phyloP scores from a whole-genome alignment of 495 filamentous ascomycete genomes.

The Cetradonia linearis region DNA sequence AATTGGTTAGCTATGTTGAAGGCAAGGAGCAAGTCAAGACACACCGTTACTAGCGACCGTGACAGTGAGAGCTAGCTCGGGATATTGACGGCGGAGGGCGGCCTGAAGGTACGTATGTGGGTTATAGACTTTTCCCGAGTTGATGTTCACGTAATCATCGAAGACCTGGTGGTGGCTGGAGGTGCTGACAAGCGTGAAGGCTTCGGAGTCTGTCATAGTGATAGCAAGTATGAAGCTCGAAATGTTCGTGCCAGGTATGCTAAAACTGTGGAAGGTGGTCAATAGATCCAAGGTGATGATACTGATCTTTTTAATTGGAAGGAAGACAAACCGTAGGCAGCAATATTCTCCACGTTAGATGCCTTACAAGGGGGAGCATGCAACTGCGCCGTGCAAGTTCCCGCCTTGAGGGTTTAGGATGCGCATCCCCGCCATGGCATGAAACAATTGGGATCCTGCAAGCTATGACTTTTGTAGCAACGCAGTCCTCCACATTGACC shows the following conservation, averaged over 20 bases:
- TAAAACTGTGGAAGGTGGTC: background rate
- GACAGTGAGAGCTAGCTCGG: constrained; percentile 18
- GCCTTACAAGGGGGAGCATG: background rate
- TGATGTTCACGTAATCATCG: constrained; percentile 15
- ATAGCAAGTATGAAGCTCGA: background rate
- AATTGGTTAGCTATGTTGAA: background rate
- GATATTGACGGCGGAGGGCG: constrained; percentile 21
- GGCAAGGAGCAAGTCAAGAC: too few species aligned
- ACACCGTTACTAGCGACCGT: constrained; percentile 18
- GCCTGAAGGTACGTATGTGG: constrained; percentile 12
- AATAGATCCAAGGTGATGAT: background rate
- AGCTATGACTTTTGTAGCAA: background rate
- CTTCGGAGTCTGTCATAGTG: constrained; percentile 9
- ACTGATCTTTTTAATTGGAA: background rate
- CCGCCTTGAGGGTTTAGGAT: background rate
- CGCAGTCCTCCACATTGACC: too few species aligned
- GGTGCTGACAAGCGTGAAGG: constrained; percentile 9
- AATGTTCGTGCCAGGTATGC: background rate
- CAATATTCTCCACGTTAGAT: constrained; percentile 4
- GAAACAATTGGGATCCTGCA: background rate
- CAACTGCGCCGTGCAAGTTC: constrained; percentile 3
- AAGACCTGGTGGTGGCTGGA: constrained; percentile 12
- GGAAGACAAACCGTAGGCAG: background rate
- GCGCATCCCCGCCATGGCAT: background rate
- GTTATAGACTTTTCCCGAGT: constrained; percentile 10